These are phyloP conservation scores for Clavispora phyllophila DNA, from an alignment of 805 yeast species.

Conservation along the genomic window DNA sequence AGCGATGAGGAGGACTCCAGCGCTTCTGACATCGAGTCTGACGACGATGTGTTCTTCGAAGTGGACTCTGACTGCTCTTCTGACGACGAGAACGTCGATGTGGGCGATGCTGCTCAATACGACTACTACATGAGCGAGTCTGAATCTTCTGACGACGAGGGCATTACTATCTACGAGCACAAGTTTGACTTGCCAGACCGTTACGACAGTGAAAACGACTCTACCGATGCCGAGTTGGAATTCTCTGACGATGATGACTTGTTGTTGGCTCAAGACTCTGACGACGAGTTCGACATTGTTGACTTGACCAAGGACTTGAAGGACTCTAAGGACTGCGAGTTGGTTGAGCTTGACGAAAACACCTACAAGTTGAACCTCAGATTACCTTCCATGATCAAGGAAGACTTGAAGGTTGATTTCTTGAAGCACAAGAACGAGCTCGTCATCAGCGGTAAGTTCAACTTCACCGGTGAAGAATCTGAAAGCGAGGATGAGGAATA, in stretches of 20 bases:
- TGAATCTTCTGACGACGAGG: slow-evolving; percentile 34
- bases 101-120: slow-evolving; percentile 18
- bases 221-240: slow-evolving; percentile 34
- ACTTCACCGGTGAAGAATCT: slow-evolving; percentile 20
- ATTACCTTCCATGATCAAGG: slow-evolving; percentile 37
- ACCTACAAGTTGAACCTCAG: slow-evolving; percentile 37
- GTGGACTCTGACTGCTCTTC: slow-evolving; percentile 25
- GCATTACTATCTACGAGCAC: slow-evolving; percentile 39
- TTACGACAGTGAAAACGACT: slow-evolving; percentile 27
- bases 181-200: slow-evolving; percentile 35
- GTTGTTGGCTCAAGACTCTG: slow-evolving; percentile 15
- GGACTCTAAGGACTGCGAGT: slow-evolving; percentile 41
- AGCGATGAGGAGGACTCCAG: slow-evolving; percentile 20
- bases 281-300: slow-evolving; percentile 27
- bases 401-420: slow-evolving; percentile 36
- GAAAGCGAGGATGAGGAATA: slow-evolving; percentile 18
- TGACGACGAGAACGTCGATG: slow-evolving; percentile 20
- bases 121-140: slow-evolving; percentile 22
- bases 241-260: slow-evolving; percentile 24
- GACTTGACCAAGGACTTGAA: slow-evolving; percentile 39
- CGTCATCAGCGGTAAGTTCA: slow-evolving; percentile 35
- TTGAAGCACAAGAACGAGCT: slow-evolving; percentile 38
- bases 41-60: slow-evolving; percentile 22
- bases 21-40: slow-evolving; percentile 10
- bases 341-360: slow-evolving; percentile 32